Base-by-base conservation (phyloP, 768 basidiomycete genomes). In the Auriscalpium microsporum region DNA sequence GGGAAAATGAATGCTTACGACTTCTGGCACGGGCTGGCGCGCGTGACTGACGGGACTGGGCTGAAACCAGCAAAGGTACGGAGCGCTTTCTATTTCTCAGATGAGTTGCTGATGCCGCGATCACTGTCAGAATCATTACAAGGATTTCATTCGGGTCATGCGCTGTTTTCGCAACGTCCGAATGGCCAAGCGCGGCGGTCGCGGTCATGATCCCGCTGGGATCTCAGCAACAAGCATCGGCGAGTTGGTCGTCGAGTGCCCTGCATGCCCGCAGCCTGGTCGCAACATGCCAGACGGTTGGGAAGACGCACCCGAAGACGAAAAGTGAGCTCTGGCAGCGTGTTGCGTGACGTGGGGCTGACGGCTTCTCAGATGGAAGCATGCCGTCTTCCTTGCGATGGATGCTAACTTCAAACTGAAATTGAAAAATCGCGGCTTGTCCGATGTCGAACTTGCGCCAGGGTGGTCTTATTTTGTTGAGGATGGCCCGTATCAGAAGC, bases 141-240 rank as follows among this genome's bases (percentile, higher is more conserved):
- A 50, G 7, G 48, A 59, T 2, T 62, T 64, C 23, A 36, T 56
- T n/a, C 37, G 49, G 10, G 54, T 61, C 14, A 38, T 53, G 6
- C 59, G 65, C 2, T 19, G 62, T 23, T 68, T 55, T 48, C 58
- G 61, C 0, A 54, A 68, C 48, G 42, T 66, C 2, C 58, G 58
- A 37, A 53, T 59, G 44, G 45, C 64, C 34, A 65, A 62, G 50
- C 60, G 64, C 0, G 57, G 48, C 2, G 65, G 63, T 3, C 51
- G 60, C 4, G 67, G 58, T 7, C 60, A 65, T 44, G 56, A 62
- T 38, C 49, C 63, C 19, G 46, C 21, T 7, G 65, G 63, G 3
- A 21, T 61, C 4, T 11, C 40, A 2, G 52, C 14, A 3, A 63
- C 60, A 0, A 9, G 4, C 2, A 17, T 42, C 7, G 54, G 54